These are phyloP conservation scores for Rhizopogon roseolus DNA, from an alignment of 768 basidiomycete genomes.

Conservation along the genomic window DNA sequence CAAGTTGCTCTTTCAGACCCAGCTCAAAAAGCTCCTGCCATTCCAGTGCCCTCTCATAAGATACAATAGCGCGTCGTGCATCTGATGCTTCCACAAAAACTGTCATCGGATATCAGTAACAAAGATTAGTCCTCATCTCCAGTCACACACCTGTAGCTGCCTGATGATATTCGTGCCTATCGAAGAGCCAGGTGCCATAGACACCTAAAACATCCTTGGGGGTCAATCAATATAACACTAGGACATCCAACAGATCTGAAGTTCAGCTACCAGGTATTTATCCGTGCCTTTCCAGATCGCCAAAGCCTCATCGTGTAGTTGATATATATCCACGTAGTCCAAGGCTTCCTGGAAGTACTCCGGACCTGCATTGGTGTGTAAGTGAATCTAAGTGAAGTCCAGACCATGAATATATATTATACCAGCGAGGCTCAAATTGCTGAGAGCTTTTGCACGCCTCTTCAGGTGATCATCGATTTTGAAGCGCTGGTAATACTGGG, in stretches of 20 bases:
- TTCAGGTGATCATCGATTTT: conserved; percentile 90
- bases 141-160: conserved; percentile 66
- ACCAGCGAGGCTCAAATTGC: conserved; percentile 74
- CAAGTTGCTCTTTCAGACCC: conserved; percentile 46
- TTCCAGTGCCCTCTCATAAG: conserved; percentile 80
- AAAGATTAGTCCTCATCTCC: background rate
- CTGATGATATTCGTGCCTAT: conserved; percentile 75
- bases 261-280: conserved; percentile 48
- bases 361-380: conserved; percentile 38
- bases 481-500: conserved; percentile 80
- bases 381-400: background rate
- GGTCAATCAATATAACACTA: conserved; percentile 5
- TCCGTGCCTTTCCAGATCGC: conserved; percentile 68
- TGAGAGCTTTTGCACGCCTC: conserved; percentile 68
- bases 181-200: conserved; percentile 87
- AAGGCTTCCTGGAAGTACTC: conserved; percentile 77
- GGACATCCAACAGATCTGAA: background rate
- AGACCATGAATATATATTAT: conserved; percentile 4
- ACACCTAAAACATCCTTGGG: conserved; percentile 61
- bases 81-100: conserved; percentile 71
- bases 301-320: conserved; percentile 70
- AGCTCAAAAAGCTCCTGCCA: conserved; percentile 93
- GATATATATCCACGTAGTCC: conserved; percentile 73
- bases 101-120: conserved; percentile 21
- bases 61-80: conserved; percentile 72